Evolutionary conservation across 78 protist genomes (phyloP), one percentile per base, ranked within the genome.

Genomic region (Dictyostelium citrinum): DNA sequence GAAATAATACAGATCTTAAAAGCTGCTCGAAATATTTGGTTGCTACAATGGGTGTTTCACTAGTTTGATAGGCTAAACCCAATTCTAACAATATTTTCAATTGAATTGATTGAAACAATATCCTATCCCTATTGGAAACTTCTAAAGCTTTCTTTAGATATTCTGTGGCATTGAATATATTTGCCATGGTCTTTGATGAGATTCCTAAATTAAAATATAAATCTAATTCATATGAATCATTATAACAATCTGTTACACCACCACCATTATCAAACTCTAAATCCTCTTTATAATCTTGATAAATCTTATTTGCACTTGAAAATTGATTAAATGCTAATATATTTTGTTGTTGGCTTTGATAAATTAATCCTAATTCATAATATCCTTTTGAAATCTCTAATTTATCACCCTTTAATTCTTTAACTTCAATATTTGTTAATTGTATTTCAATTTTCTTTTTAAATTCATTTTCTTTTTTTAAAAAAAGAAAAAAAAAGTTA

Each of bases 121-220:
- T 29, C 31, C 7, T 51, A 31, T 88, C 93, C 4, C 31, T 88
- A 29, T 41, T 33, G 14, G 80, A 51, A 2, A 68, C 41, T 16
- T 88, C 93, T 8, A 88, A 35, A n/a, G 93, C 82, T 41, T 88
- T 88, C 80, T 88, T 88, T 17, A 88, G 29, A 12, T 88, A 88
- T 41, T 88, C 93, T 20, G 85, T 88, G 6, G 93, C 83, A 46
- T 88, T 88, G 80, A 88, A 88, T 10, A 88, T 78, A 72, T 88
- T 78, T 33, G 93, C 93, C 93, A 88, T 88, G 5, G 82, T 45
- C 39, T 78, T 88, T 9, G 93, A 77, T 22, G 81, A 61, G 1
- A 88, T 31, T 24, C 93, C 93, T 77, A 88, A 68, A 24, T 88
- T 70, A 68, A 43, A 88, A 31, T 41, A 78, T 20, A 88, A 83